phyloP scores from a whole-genome alignment of 768 basidiomycete genomes.

The Hygrophorus pudorinus region DNA sequence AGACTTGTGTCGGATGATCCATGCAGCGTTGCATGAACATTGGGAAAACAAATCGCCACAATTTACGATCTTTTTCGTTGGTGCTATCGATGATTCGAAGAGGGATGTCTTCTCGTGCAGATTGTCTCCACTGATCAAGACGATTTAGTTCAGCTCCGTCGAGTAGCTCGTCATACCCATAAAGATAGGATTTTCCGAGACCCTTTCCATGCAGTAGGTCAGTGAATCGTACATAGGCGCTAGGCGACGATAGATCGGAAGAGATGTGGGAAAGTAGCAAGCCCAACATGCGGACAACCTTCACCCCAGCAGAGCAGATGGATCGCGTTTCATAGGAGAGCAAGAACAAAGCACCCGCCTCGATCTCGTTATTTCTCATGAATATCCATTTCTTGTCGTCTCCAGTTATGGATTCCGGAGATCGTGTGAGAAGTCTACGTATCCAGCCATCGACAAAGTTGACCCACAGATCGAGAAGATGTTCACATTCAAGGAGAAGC shows the following conservation, averaged over 20 bases:
- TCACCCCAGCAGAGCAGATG: slow-evolving; percentile 52
- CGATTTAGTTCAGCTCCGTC: slow-evolving; percentile 51
- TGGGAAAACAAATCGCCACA: slow-evolving; percentile 72
- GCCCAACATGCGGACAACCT: slow-evolving; percentile 50
- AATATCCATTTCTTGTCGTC: slow-evolving; percentile 29
- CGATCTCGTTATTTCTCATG: slow-evolving; percentile 49
- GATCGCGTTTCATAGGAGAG: slow-evolving; percentile 44
- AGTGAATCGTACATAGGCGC: slow-evolving; percentile 29
- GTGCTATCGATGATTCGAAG: slow-evolving; percentile 66
- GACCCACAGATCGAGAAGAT: slow-evolving; percentile 66
- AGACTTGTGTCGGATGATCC: slow-evolving; percentile 34
- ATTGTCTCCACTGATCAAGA: slow-evolving; percentile 57
- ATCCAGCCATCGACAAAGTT: slow-evolving; percentile 65
- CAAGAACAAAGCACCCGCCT: slow-evolving; percentile 67
- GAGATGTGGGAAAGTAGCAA: slow-evolving; percentile 36
- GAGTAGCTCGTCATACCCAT: slow-evolving; percentile 57
- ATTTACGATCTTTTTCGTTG: slow-evolving; percentile 51
- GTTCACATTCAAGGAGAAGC: slow-evolving; percentile 55
- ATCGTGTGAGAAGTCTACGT: slow-evolving; percentile 31
- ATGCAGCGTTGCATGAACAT: slow-evolving; percentile 48
- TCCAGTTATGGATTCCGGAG: slow-evolving; percentile 29
- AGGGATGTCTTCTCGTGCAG: slow-evolving; percentile 42
- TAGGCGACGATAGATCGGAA: slow-evolving; percentile 18
- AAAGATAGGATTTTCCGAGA: slow-evolving; percentile 36
- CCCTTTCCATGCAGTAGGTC: slow-evolving; percentile 44